Evolutionary conservation across 768 basidiomycete genomes (phyloP).

Genomic region (Lentinula boryana): DNA sequence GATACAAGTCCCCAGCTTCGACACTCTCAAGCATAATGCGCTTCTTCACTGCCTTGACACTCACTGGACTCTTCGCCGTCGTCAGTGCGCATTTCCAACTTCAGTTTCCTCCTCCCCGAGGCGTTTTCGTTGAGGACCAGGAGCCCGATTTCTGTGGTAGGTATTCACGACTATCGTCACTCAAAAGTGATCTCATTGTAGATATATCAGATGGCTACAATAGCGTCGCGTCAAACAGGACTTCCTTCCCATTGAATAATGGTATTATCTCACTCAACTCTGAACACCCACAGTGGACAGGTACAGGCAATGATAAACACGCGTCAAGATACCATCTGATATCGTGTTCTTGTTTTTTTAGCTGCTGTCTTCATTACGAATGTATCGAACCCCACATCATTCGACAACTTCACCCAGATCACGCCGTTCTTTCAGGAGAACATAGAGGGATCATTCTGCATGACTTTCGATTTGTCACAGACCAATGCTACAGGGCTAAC

Average conservation of each 20-base stretch:
- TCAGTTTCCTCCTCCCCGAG: conserved; percentile 69
- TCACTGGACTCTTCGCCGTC: conserved; percentile 31
- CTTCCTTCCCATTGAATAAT: conserved; percentile 59
- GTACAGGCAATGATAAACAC: conserved; percentile 22
- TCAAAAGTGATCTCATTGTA: neutral
- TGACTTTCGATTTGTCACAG: conserved; percentile 54
- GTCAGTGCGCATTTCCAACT: conserved; percentile 77
- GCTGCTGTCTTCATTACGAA: conserved; percentile 54
- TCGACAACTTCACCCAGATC: conserved; percentile 53
- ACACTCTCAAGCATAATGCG: neutral
- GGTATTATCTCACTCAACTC: conserved; percentile 61
- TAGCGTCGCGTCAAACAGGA: conserved; percentile 46
- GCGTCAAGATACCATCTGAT: neutral
- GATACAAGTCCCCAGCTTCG: neutral
- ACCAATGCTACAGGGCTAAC: conserved; percentile 36
- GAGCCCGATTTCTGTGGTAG: conserved; percentile 67
- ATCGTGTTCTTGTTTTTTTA: conserved; percentile 13
- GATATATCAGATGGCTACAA: conserved; percentile 54
- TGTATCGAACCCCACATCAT: conserved; percentile 51
- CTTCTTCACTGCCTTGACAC: conserved; percentile 20
- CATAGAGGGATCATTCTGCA: conserved; percentile 61
- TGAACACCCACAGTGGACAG: conserved; percentile 56
- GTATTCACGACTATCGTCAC: conserved; percentile 11
- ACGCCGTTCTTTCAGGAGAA: conserved; percentile 42
- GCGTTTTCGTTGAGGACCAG: conserved; percentile 52